Evolutionary conservation across 768 basidiomycete genomes (phyloP).

Genomic region (Phlebiopsis flavidoalba): DNA sequence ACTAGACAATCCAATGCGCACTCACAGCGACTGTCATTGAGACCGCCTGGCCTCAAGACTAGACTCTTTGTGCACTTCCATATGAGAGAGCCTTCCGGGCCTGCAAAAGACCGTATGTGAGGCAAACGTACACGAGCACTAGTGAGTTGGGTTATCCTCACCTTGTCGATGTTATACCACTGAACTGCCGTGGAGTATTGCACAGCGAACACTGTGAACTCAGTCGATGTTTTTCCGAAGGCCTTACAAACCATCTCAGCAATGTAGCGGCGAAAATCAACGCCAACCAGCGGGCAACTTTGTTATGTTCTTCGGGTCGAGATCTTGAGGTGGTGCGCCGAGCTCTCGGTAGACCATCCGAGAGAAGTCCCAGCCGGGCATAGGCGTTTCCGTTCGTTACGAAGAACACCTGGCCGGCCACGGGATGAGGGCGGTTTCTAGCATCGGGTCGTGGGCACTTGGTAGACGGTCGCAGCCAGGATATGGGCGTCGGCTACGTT

Average conservation of each 20-base stretch:
- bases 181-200: slow-evolving; percentile 34
- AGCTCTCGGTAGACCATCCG: slow-evolving; percentile 35
- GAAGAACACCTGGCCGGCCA: slow-evolving; percentile 48
- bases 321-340: slow-evolving; percentile 9
- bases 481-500: slow-evolving; percentile 50
- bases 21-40: slow-evolving; percentile 27
- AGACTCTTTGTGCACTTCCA: slow-evolving; percentile 42
- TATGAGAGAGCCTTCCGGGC: slow-evolving; percentile 44
- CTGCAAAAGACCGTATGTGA: slow-evolving; percentile 15
- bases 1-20: not conserved
- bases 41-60: slow-evolving; percentile 44
- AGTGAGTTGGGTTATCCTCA: not conserved
- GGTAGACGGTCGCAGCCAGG: slow-evolving; percentile 41
- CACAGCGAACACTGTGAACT: slow-evolving; percentile 40
- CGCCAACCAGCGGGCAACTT: slow-evolving; percentile 29
- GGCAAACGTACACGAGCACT: not conserved
- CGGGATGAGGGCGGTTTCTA: slow-evolving; percentile 20
- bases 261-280: slow-evolving; percentile 30
- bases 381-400: slow-evolving; percentile 46
- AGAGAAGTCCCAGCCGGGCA: slow-evolving; percentile 47
- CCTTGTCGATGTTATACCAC: slow-evolving; percentile 42
- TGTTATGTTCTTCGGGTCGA: slow-evolving; percentile 17
- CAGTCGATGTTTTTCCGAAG: slow-evolving; percentile 35
- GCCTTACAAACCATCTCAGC: slow-evolving; percentile 31
- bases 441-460: slow-evolving; percentile 9